phyloP scores from a whole-genome alignment of 2,329 filamentous ascomycete species.

The Fusarium palustre region DNA sequence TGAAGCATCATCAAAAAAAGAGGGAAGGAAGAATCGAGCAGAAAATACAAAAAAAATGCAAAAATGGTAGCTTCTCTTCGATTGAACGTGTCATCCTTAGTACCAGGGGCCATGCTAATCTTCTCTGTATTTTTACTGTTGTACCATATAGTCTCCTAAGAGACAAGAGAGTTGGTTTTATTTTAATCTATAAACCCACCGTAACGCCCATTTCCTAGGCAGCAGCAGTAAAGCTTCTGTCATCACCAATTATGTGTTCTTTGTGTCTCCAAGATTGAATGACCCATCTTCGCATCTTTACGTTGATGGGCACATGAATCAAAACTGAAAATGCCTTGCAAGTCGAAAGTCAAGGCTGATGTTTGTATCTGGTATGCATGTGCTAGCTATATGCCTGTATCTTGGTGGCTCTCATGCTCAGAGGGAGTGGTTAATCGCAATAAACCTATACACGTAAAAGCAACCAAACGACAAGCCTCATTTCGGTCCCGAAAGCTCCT shows the following conservation, averaged over 20 bases:
- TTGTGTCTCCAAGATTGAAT: too few relatives aligned
- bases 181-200: too few relatives aligned
- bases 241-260: too few relatives aligned
- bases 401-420: not conserved
- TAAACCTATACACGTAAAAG: not conserved
- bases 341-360: not conserved
- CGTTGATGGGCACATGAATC: not conserved
- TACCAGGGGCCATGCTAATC: not conserved
- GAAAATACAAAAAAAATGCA: conserved; percentile 13
- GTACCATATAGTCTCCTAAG: too few relatives aligned
- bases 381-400: not conserved
- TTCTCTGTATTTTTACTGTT: not conserved
- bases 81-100: conserved; percentile 64
- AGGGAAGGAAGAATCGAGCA: too few relatives aligned
- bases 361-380: not conserved
- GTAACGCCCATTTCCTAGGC: too few relatives aligned
- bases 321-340: not conserved
- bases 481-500: not conserved
- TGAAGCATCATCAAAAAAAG: too few relatives aligned
- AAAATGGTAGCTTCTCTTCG: conserved; percentile 31
- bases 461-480: not conserved
- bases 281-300: too few relatives aligned
- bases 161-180: too few relatives aligned
- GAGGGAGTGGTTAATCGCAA: too few relatives aligned
- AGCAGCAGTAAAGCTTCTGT: too few relatives aligned